Base-by-base conservation (phyloP, 129 eudicot genomes). In the Silybum marianum region DNA sequence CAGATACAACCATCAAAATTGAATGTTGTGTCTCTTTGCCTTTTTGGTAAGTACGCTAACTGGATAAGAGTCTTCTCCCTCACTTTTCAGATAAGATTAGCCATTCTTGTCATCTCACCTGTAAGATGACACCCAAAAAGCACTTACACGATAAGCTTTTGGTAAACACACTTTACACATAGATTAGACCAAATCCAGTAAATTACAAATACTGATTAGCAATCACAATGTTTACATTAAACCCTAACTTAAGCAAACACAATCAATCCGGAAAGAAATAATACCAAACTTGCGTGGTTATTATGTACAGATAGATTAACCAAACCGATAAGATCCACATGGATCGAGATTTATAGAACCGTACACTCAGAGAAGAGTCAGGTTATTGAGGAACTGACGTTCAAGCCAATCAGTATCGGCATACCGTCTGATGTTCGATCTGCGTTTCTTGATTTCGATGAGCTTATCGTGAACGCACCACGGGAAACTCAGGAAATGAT, bases 381-480 rank as follows among this genome's bases (percentile, higher is more conserved):
- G 23, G 3, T 72, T 72, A 10, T 39, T 34, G 13, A 63, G 30
- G 19, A 88, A 81, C 76, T 81, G 72, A 18, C 65, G 23, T 8
- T 26, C 72, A 25, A 87, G 85, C 18, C 82, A 78, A 46, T 81
- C 78, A 2, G 78, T 9, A 24, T 67, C 46, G 24, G 23, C 74
- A 75, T 79, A 23, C 72, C 78, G 79, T 42, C 83, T 87, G 0
- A 2, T 6, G 46, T 77, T 65, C 10, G 67, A 75, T 67, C 72
- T 84, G 4, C 81, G 71, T 58, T 68, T 90, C 89, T 93, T 93
- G 82, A 93, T 93, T 30, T 86, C 82, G 68, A 93, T 84, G 72
- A 93, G 85, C 86, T 89, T 87, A 40, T 91, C 97, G 65, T 90
- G 89, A 25, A 91, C 87, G 76, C 98, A 93, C 98, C 97, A 93